These are phyloP conservation scores for Aspergillus sclerotiicarbonarius DNA, from an alignment of 495 filamentous ascomycete genomes.

Conservation along the genomic window DNA sequence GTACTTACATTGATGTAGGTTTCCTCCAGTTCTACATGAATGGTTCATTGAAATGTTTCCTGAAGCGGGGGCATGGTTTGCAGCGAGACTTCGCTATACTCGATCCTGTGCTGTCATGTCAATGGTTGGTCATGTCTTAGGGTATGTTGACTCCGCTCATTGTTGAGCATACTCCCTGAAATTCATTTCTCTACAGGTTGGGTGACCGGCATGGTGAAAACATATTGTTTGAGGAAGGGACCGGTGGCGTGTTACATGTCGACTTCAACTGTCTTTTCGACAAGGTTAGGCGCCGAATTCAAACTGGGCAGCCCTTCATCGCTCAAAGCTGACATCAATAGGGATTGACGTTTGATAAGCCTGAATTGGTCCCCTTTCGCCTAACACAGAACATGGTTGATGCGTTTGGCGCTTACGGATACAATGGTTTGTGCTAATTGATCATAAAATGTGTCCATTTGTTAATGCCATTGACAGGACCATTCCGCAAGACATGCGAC, in stretches of 20 bases:
- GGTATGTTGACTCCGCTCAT: constrained; percentile 37
- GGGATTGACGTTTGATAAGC: constrained; percentile 90
- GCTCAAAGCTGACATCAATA: constrained; percentile 16
- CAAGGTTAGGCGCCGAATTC: constrained; percentile 50
- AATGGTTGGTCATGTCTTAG: constrained; percentile 92
- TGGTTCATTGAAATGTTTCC: constrained; percentile 97
- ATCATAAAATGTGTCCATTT: neutral
- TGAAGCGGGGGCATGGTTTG: constrained; percentile 87
- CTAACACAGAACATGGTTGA: constrained; percentile 98
- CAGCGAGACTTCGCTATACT: constrained; percentile 84
- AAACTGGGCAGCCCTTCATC: neutral
- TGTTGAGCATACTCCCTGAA: neutral
- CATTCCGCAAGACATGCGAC: constrained; percentile 88
- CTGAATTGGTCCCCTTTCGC: constrained; percentile 94
- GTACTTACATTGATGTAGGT: constrained; percentile 40
- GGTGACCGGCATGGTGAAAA: constrained; percentile 99
- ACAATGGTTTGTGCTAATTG: constrained; percentile 56
- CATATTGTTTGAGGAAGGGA: constrained; percentile 90
- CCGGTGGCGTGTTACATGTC: constrained; percentile 92
- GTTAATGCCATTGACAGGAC: constrained; percentile 49
- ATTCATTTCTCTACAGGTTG: constrained; percentile 43
- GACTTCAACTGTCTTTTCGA: constrained; percentile 99
- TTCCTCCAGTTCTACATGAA: constrained; percentile 79
- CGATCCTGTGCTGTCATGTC: constrained; percentile 96
- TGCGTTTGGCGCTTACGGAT: constrained; percentile 90